Evolutionary conservation across 805 yeast species (phyloP), one percentile per base, ranked within the genome.

Genomic region (Yarrowia sp.): DNA sequence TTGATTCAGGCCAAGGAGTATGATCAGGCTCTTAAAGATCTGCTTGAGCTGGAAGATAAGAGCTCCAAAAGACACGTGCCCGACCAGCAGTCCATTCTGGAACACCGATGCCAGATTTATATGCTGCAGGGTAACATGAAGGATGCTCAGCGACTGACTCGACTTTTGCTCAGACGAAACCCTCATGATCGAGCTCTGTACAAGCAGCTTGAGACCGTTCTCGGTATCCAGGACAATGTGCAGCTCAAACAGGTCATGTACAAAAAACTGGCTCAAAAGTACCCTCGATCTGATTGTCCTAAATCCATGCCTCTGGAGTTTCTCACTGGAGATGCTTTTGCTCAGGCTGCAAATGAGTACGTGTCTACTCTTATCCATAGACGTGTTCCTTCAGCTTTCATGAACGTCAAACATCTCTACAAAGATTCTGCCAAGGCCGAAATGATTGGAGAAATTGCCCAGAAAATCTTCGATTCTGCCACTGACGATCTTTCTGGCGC

Each of bases 341-440:
- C 75, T 48, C 66, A 66, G 9, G 82, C 82, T 64, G 85, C 84
- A 7, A 70, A 76, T 35, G 74, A 74, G 1, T 95, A 92, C 73
- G 75, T 92, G 51, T 66, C 81, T 5, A 75, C 80, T 4, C 89
- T 87, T 72, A 81, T 95, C 70, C 77, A 81, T 67, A 83, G 91
- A 65, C 96, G 96, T 44, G 95, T 92, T 38, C 98, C 98, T 4
- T 89, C 97, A 0, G 83, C 95, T 4, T 95, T 92, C 76, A 88
- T 88, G 65, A 88, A 90, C 70, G 84, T 95, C 58, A 92, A 92
- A 76, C 89, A 96, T 1, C 79, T 92, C 68, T 90, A 90, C 76
- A 81, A 78, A 65, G 82, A 79, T 58, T 67, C 69, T 9, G 79
- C 73, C 55, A 79, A 76, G 69, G 73, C 75, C 17, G 68, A 70